Percentiles rank a stretch among this genome's conserved stretches.
These are phyloP conservation scores for Ogataea polymorpha DNA, from an alignment of 805 yeast genomes.

Conservation along the genomic window DNA sequence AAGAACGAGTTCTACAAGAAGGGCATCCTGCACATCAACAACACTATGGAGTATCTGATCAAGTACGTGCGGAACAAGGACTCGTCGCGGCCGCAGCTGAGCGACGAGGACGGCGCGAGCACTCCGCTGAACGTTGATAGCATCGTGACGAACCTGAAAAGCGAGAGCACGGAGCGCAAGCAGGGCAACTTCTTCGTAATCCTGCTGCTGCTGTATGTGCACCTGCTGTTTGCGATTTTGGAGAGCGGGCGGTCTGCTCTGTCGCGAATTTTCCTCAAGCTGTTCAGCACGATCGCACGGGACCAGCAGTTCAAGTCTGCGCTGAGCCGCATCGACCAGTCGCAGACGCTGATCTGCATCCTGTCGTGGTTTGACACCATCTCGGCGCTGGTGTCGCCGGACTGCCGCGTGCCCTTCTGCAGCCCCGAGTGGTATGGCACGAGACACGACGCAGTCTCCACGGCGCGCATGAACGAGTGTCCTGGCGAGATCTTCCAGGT, in stretches of 20 bases:
- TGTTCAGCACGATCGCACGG: constrained; percentile 48
- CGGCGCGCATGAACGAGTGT: constrained; percentile 56
- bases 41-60: constrained; percentile 53
- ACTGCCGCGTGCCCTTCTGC: constrained; percentile 53
- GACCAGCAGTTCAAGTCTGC: constrained; percentile 43
- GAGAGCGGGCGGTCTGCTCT: constrained; percentile 55
- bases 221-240: constrained; percentile 48
- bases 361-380: constrained; percentile 61
- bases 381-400: constrained; percentile 53
- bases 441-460: constrained; percentile 40
- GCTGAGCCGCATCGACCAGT: constrained; percentile 45
- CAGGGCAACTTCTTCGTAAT: constrained; percentile 45
- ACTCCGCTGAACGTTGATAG: constrained; percentile 30
- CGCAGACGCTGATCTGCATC: constrained; percentile 47
- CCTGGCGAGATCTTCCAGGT: constrained; percentile 55
- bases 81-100: constrained; percentile 12
- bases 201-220: constrained; percentile 50
- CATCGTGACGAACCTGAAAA: constrained; percentile 37
- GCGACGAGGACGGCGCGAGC: constrained; percentile 8
- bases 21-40: constrained; percentile 53
- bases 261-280: constrained; percentile 45
- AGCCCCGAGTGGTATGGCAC: constrained; percentile 52
- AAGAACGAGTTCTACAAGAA: constrained; percentile 48
- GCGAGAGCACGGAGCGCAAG: constrained; percentile 35
- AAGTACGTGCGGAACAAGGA: constrained; percentile 37